phyloP scores from a whole-genome alignment of 2,329 filamentous ascomycete species.

The Huntiella moniliformis region DNA sequence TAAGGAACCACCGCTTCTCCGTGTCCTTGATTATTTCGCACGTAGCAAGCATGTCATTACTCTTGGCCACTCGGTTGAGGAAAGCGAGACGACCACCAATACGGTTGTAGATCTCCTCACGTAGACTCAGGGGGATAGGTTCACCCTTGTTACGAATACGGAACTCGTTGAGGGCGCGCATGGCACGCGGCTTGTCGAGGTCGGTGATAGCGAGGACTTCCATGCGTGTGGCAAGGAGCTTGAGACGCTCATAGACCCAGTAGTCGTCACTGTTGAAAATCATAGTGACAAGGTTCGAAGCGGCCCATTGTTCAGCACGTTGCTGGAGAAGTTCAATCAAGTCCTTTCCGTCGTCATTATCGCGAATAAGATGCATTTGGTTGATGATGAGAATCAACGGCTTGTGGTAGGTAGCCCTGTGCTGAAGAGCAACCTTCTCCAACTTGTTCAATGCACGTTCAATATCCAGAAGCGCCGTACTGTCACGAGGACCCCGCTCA shows the following conservation, averaged over 20 bases:
- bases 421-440: slow-evolving; percentile 74
- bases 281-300: slow-evolving; percentile 72
- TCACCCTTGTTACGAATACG: slow-evolving; percentile 62
- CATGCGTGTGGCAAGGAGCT: slow-evolving; percentile 84
- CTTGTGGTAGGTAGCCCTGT: slow-evolving; percentile 39
- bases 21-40: slow-evolving; percentile 51
- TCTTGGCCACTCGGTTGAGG: slow-evolving; percentile 78
- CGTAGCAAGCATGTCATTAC: slow-evolving; percentile 56
- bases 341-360: slow-evolving; percentile 85
- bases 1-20: slow-evolving; percentile 61
- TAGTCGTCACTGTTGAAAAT: slow-evolving; percentile 96
- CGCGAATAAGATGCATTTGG: slow-evolving; percentile 73
- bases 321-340: slow-evolving; percentile 89
- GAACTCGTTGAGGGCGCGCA: slow-evolving; percentile 60
- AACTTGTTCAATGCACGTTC: slow-evolving; percentile 95
- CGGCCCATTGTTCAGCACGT: slow-evolving; percentile 90
- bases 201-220: slow-evolving; percentile 78
- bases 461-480: slow-evolving; percentile 81
- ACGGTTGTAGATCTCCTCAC: slow-evolving; percentile 66
- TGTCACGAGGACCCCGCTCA: slow-evolving; percentile 79
- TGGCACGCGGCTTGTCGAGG: slow-evolving; percentile 58
- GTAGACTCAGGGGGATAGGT: slow-evolving; percentile 29
- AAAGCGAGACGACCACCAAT: slow-evolving; percentile 82
- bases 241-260: slow-evolving; percentile 92
- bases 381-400: slow-evolving; percentile 91